Percentiles rank a stretch among this genome's conserved stretches.
Conservation (phyloP, 345 rosid genomes). For the Rhodomyrtus tomentosa region DNA sequence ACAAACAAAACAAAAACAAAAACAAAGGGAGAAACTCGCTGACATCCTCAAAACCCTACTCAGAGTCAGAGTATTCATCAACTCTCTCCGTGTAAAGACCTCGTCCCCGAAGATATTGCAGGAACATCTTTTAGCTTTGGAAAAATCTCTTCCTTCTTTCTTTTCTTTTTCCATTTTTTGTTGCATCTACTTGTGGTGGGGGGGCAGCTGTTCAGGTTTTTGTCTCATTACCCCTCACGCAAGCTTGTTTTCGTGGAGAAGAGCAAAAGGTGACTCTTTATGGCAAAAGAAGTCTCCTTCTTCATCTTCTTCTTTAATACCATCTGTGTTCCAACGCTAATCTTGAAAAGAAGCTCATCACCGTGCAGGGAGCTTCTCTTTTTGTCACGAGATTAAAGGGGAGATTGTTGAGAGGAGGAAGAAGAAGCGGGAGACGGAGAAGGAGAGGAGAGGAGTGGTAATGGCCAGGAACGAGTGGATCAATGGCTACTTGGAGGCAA, state of each 20-base stretch:
- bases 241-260: not conserved
- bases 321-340: not conserved
- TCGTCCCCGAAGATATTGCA: not conserved
- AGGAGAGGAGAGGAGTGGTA: slow-evolving; percentile 3
- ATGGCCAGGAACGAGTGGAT: slow-evolving; percentile 93
- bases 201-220: not conserved
- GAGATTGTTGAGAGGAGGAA: not conserved
- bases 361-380: not conserved
- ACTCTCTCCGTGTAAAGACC: not conserved
- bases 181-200: not conserved
- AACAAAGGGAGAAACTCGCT: not conserved
- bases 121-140: not conserved
- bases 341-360: not conserved
- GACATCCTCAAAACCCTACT: not conserved
- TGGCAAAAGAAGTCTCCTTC: not conserved
- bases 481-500: slow-evolving; percentile 82
- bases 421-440: not conserved
- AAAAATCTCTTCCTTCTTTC: not conserved
- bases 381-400: not conserved
- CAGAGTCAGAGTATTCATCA: not conserved
- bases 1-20: too few species aligned
- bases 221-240: not conserved
- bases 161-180: not conserved
- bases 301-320: not conserved
- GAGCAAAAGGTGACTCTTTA: not conserved